Evolutionary conservation across 2,329 filamentous ascomycete genomes (phyloP).

Genomic region (Exophiala sp.): DNA sequence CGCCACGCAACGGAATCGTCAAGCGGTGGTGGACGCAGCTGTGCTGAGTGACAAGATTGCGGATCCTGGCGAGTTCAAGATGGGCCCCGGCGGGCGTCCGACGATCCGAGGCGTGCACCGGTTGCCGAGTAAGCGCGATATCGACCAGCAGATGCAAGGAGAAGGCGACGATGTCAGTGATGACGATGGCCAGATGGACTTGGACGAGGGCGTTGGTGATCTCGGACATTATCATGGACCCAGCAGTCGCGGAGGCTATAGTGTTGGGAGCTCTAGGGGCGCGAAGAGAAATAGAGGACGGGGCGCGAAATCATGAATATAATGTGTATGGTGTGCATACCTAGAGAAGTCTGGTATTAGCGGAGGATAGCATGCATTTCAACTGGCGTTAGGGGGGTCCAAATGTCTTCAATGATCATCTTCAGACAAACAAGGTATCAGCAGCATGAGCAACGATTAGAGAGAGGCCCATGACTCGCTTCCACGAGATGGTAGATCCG

Average conservation of each 20-base stretch:
- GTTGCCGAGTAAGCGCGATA: conserved; percentile 39
- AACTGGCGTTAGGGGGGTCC: too few relatives aligned
- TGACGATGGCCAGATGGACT: conserved; percentile 26
- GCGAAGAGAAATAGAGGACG: conserved; percentile 28
- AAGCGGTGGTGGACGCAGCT: conserved; percentile 46
- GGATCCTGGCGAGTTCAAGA: conserved; percentile 17
- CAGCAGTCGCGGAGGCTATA: conserved; percentile 8
- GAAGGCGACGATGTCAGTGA: conserved; percentile 31
- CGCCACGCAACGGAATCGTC: conserved; percentile 45
- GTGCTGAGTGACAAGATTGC: conserved; percentile 38
- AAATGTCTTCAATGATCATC: not conserved
- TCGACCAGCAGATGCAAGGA: conserved; percentile 36
- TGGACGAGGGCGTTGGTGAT: conserved; percentile 31
- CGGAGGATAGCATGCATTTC: too few relatives aligned
- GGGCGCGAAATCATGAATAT: conserved; percentile 17
- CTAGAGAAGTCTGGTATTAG: too few relatives aligned
- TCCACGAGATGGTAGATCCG: too few relatives aligned
- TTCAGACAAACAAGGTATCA: not conserved
- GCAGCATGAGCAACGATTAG: not conserved
- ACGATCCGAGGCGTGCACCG: conserved; percentile 8
- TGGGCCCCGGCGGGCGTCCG: not conserved
- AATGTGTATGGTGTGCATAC: too few relatives aligned
- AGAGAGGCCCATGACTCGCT: too few relatives aligned
- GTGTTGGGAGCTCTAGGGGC: conserved; percentile 14
- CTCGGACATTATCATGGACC: not conserved